Evolutionary conservation across 1,284 basidiomycete species (phyloP).

Genomic region (Marasmius sp.): DNA sequence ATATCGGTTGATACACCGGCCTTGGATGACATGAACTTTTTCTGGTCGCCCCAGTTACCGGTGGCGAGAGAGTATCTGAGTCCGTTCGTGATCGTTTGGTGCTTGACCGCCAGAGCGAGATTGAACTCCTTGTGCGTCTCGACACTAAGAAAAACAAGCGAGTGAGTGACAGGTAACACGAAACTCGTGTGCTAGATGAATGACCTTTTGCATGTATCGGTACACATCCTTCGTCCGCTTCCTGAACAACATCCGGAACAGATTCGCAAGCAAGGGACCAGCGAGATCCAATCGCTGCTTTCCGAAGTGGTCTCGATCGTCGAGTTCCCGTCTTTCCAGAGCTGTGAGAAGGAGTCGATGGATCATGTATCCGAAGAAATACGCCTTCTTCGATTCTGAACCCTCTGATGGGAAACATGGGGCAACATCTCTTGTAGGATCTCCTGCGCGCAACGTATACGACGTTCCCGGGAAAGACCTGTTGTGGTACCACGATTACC

Average conservation of each 20-base stretch:
- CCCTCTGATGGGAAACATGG: constrained; percentile 96
- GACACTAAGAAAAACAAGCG: constrained; percentile 70
- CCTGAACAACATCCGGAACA: constrained; percentile 98
- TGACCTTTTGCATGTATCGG: constrained; percentile 92
- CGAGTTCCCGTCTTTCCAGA: constrained; percentile 91
- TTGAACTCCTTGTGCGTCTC: constrained; percentile 97
- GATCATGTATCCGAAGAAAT: constrained; percentile 99
- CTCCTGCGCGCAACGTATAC: constrained; percentile 96
- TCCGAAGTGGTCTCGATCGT: constrained; percentile 99
- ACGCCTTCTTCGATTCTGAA: constrained; percentile 97
- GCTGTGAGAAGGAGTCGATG: constrained; percentile 94
- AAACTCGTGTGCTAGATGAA: neutral
- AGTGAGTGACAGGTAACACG: constrained; percentile 4
- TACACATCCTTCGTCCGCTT: constrained; percentile 98
- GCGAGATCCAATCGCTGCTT: constrained; percentile 98
- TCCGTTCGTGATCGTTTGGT: constrained; percentile 97
- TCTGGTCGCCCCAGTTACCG: constrained; percentile 99
- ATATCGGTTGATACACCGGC: constrained; percentile 98
- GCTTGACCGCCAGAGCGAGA: constrained; percentile 89
- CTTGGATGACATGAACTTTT: constrained; percentile 97
- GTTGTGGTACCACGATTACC: constrained; percentile 97
- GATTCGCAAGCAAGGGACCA: constrained; percentile 90
- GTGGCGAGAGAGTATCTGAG: constrained; percentile 98
- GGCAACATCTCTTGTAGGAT: constrained; percentile 98
- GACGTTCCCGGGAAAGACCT: constrained; percentile 87